Base-by-base conservation (phyloP, 352 stramenopile genomes). In the Pythium monospermum region DNA sequence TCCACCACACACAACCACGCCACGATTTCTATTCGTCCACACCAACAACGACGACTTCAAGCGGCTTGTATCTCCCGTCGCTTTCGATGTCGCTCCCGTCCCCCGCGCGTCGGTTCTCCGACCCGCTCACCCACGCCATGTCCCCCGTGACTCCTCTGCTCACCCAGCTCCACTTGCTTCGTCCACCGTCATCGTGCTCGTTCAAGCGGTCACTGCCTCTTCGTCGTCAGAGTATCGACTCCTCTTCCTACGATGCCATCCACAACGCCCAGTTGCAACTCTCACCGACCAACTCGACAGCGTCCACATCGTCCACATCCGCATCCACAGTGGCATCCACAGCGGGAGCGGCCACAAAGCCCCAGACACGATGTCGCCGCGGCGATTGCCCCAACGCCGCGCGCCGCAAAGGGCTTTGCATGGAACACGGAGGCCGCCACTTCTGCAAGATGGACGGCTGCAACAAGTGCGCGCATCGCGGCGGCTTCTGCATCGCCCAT, bases 391-490 rank as follows among this genome's bases (percentile, higher is more conserved):
- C n/a, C 10, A 87, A 90, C 58, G 70, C 73, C 31, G 79, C 80
- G 32, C 71, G 81, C 52, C 78, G 79, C 44, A 91, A 90, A 59
- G 83, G 85, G 0, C 73, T 95, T 0, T 95, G 85, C 60, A 91
- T 91, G 77, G 80, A 90, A 46, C 85, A 95, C 59, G 85, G 85
- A 30, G 85, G 85, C 2, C 76, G 85, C 23, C 79, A 92, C 61
- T 85, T 90, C 23, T 95, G 85, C 66, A 91, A 91, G 56, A 85
- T 90, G 67, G 65, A 79, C 8, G 83, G 80, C 36, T 93, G 83
- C 57, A 59, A 81, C 37, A 93, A 93, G 64, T 91, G 80, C 38
- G 83, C 80, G 3, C 83, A 91, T 62, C 80, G 80, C 44, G 80
- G 83, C 22, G 79, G 79, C 10, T 85, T 87, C 53, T 92, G 82